These are phyloP conservation scores for Saccharata proteae DNA, from an alignment of 2,329 filamentous ascomycete species.

Conservation along the genomic window DNA sequence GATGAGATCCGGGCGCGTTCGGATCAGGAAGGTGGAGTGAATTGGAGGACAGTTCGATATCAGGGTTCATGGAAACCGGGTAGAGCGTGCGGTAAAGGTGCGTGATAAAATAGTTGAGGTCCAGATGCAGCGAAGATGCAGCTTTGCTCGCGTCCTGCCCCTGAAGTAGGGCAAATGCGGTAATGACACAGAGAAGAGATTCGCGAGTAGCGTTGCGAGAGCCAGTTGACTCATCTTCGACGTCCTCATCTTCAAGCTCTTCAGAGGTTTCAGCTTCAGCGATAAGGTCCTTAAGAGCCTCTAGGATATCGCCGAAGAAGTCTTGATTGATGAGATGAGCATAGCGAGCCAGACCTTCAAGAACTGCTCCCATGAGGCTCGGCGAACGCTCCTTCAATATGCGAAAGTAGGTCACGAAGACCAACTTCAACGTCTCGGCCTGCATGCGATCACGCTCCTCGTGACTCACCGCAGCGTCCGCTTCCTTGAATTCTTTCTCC, in stretches of 20 bases:
- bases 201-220: slow-evolving; percentile 71
- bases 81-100: slow-evolving; percentile 84
- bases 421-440: slow-evolving; percentile 87
- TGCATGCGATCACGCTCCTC: slow-evolving; percentile 92
- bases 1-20: slow-evolving; percentile 30
- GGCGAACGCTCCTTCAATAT: slow-evolving; percentile 75
- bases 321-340: slow-evolving; percentile 97
- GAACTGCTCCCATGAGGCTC: slow-evolving; percentile 87
- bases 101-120: slow-evolving; percentile 88
- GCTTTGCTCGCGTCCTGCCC: slow-evolving; percentile 87
- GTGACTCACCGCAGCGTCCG: slow-evolving; percentile 80
- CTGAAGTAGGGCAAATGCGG: slow-evolving; percentile 88
- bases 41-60: slow-evolving; percentile 72
- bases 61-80: slow-evolving; percentile 64
- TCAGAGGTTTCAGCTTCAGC: slow-evolving; percentile 48
- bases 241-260: slow-evolving; percentile 28
- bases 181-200: slow-evolving; percentile 85
- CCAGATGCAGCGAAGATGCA: slow-evolving; percentile 68
- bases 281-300: slow-evolving; percentile 88
- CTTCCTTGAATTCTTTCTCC: slow-evolving; percentile 86
- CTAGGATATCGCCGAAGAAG: slow-evolving; percentile 92
- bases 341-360: slow-evolving; percentile 89
- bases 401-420: slow-evolving; percentile 90
- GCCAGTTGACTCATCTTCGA: slow-evolving; percentile 29
- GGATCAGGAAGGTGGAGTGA: slow-evolving; percentile 61